These are phyloP conservation scores for Fusarium odoratissimum DNA, from an alignment of 2,329 filamentous ascomycete species.

Conservation along the genomic window DNA sequence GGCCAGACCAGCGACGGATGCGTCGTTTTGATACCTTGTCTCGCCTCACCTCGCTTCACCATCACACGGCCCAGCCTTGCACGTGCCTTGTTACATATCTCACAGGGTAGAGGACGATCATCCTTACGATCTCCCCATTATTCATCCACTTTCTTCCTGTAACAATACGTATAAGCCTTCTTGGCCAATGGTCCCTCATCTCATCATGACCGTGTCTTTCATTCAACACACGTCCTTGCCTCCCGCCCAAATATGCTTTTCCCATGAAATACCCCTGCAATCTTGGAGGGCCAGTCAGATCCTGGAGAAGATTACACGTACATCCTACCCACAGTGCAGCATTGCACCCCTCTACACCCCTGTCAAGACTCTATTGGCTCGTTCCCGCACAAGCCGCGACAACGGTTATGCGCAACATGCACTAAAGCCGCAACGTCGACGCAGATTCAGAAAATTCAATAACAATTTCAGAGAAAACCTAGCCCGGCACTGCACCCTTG, in stretches of 20 bases:
- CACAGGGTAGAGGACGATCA: slow-evolving; percentile 43
- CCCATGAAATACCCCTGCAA: slow-evolving; percentile 28
- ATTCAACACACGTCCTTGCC: slow-evolving; percentile 32
- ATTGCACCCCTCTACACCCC: slow-evolving; percentile 42
- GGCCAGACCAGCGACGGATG: slow-evolving; percentile 9
- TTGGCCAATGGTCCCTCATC: slow-evolving; percentile 29
- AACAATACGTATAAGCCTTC: slow-evolving; percentile 14
- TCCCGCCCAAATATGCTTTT: slow-evolving; percentile 34
- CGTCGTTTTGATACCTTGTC: slow-evolving; percentile 21
- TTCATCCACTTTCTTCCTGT: slow-evolving; percentile 25
- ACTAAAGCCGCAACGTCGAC: slow-evolving; percentile 60
- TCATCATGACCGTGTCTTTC: slow-evolving; percentile 34
- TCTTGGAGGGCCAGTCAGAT: slow-evolving; percentile 22
- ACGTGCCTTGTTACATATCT: slow-evolving; percentile 33
- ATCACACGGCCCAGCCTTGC: slow-evolving; percentile 22
- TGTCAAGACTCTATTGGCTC: slow-evolving; percentile 53
- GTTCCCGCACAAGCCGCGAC: slow-evolving; percentile 53
- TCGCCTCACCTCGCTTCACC: slow-evolving; percentile 33
- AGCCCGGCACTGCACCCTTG: slow-evolving; percentile 31
- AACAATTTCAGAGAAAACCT: slow-evolving; percentile 51
- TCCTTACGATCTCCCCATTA: slow-evolving; percentile 40
- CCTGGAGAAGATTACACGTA: slow-evolving; percentile 18
- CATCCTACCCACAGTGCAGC: slow-evolving; percentile 22
- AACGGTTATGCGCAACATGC: slow-evolving; percentile 67
- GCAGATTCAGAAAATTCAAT: slow-evolving; percentile 57